Conservation (phyloP, 2,329 filamentous ascomycete genomes). For the Stylonectria norvegica region DNA sequence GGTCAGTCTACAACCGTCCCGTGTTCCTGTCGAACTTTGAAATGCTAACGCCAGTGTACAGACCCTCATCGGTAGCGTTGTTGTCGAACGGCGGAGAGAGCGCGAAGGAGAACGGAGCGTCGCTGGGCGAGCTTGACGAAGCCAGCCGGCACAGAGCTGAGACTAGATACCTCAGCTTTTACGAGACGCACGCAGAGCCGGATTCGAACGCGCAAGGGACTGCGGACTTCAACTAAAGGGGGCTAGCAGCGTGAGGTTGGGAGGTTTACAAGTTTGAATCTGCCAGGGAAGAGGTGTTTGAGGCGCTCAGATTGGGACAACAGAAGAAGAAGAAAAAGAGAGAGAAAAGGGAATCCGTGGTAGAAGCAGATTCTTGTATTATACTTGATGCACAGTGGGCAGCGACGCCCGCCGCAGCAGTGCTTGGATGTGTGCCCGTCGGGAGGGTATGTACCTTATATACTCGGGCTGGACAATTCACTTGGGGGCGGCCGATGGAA, state of each 20-base stretch:
- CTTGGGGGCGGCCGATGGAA: too few relatives aligned
- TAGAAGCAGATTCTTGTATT: constrained; percentile 10
- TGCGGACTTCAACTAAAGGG: constrained; percentile 52
- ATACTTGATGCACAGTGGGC: constrained; percentile 6
- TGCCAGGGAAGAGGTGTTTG: constrained; percentile 5
- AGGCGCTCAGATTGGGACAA: constrained; percentile 5
- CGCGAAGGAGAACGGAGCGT: constrained; percentile 46
- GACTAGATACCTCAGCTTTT: constrained; percentile 49
- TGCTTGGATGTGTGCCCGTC: constrained; percentile 12
- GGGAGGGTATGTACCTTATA: constrained; percentile 12
- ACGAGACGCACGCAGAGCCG: constrained; percentile 48
- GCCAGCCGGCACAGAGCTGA: constrained; percentile 50
- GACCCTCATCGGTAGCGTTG: constrained; percentile 45
- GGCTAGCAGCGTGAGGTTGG: background rate
- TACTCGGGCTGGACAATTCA: too few relatives aligned
- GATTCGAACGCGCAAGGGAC: constrained; percentile 46
- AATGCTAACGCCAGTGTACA: too few relatives aligned
- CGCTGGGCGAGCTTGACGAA: constrained; percentile 48
- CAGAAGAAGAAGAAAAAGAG: background rate
- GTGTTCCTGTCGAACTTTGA: constrained; percentile 6
- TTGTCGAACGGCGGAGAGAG: constrained; percentile 34
- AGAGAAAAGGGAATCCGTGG: constrained; percentile 1
- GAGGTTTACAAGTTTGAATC: background rate
- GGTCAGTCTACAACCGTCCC: constrained; percentile 48
- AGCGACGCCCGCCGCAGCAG: constrained; percentile 2